Conservation (phyloP, 305 asterid genomes). For the Euphrasia arctica region DNA sequence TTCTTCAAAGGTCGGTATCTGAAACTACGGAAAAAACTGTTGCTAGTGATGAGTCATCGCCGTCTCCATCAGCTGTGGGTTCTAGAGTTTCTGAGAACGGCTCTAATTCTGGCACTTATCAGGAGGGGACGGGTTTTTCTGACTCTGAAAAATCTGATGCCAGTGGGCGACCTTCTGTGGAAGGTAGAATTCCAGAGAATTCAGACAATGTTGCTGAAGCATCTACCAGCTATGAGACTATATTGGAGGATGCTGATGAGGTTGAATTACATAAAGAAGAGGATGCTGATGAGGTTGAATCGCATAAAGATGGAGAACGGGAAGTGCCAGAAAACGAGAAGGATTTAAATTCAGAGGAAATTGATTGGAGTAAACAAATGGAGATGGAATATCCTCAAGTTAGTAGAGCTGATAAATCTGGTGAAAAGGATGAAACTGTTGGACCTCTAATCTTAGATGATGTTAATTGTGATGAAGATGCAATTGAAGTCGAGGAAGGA, state of each 20-base stretch:
- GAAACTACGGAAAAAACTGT: conserved; percentile 26
- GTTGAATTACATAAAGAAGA: conserved; percentile 26
- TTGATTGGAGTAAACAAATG: conserved; percentile 29
- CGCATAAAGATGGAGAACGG: conserved; percentile 21
- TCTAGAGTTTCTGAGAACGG: conserved; percentile 26
- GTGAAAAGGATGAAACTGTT: conserved; percentile 24
- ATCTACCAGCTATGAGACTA: conserved; percentile 22
- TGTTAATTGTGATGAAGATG: conserved; percentile 29
- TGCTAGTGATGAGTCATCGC: conserved; percentile 22
- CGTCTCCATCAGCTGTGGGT: conserved; percentile 26
- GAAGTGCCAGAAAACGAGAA: conserved; percentile 23
- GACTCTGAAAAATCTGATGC: conserved; percentile 27
- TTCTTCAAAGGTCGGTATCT: conserved; percentile 35
- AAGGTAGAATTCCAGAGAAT: conserved; percentile 17
- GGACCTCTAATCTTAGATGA: conserved; percentile 29
- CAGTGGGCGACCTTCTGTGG: conserved; percentile 23
- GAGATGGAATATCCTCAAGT: conserved; percentile 31
- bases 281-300: conserved; percentile 26
- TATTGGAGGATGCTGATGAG: conserved; percentile 20
- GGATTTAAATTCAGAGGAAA: conserved; percentile 20
- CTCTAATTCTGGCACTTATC: conserved; percentile 26
- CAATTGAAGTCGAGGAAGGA: conserved; percentile 32
- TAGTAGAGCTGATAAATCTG: conserved; percentile 31
- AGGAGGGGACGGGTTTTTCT: conserved; percentile 1
- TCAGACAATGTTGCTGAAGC: conserved; percentile 26